Base-by-base conservation (phyloP, 257 asterid genomes). In the Solanum megistacrolobum region DNA sequence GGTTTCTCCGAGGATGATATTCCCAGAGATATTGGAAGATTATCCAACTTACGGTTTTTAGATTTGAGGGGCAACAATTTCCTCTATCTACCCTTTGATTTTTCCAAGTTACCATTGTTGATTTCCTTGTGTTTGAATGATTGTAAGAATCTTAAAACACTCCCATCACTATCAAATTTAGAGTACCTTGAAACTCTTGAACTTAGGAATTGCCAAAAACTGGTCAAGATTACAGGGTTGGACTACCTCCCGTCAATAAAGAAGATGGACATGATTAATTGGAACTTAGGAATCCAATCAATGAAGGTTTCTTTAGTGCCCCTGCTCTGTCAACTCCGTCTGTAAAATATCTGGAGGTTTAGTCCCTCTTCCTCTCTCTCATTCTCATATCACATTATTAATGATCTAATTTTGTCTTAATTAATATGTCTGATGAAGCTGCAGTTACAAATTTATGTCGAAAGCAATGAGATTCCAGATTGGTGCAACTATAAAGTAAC, bases 381-480 rank as follows among this genome's bases (percentile, higher is more conserved):
- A 1, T 2, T 32, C 32, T 13, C 58, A 2, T 46, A 46, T 46
- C 58, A 13, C 58, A 46, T 46, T 46, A 46, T 46, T 46, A 46
- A 43, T 43, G 52, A 43, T 43, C 0, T 41, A 41, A 10, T 10
- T 43, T 3, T 43, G 16, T 43, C 52, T 12, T 41, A 1, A 41
- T 41, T 43, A 12, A 43, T 12, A 0, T 13, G 6, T 46, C 0
- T 46, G 55, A 0, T 46, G 55, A 46, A 46, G 55, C 18, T 46
- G 55, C 2, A 0, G 7, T 46, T 13, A 12, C 1, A 4, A 46
- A 46, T 46, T 13, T 12, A 46, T 46, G 2, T 46, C 55, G 1
- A 13, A 46, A 46, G 58, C 20, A 46, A 46, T 46, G 58, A 46
- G 7, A 46, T 46, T 13, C 58, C 58, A 46, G 58, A 46, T 46